These are phyloP conservation scores for Oryza rufipogon DNA, from an alignment of 176 grass and related monocot genomes.

Conservation along the genomic window DNA sequence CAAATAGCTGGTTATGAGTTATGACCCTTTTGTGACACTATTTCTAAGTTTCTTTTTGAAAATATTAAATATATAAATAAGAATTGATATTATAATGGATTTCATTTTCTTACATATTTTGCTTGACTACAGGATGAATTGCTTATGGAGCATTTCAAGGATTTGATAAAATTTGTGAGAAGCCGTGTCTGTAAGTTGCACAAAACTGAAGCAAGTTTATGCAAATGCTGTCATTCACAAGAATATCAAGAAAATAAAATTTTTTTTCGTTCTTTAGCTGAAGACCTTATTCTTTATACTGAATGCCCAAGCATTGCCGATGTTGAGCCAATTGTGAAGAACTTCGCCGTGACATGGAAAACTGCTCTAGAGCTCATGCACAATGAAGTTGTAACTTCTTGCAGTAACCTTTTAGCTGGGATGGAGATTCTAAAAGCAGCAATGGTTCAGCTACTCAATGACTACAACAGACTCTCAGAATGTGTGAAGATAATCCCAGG, in stretches of 20 bases:
- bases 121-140: slow-evolving; percentile 72
- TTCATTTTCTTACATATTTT: slow-evolving; percentile 25
- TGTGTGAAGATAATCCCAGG: slow-evolving; percentile 78
- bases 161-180: slow-evolving; percentile 75
- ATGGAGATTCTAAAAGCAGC: slow-evolving; percentile 86
- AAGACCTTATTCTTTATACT: slow-evolving; percentile 64
- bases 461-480: slow-evolving; percentile 86
- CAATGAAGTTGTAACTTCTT: slow-evolving; percentile 89
- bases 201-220: slow-evolving; percentile 27
- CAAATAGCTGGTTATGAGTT: slow-evolving; percentile 9
- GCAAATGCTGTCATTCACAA: slow-evolving; percentile 9
- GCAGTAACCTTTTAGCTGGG: slow-evolving; percentile 83
- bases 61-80: slow-evolving; percentile 7
- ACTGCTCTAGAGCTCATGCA: slow-evolving; percentile 78
- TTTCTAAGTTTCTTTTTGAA: not conserved
- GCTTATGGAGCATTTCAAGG: slow-evolving; percentile 81
- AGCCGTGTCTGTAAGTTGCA: slow-evolving; percentile 62
- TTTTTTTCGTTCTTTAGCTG: slow-evolving; percentile 53
- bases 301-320: slow-evolving; percentile 51
- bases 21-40: not conserved
- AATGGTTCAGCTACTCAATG: slow-evolving; percentile 80
- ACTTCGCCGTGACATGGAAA: slow-evolving; percentile 82
- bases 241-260: slow-evolving; percentile 36
- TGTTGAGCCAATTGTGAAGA: slow-evolving; percentile 72
- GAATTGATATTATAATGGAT: not conserved